These are phyloP conservation scores for Lecanicillium sp. DNA, from an alignment of 2,329 filamentous ascomycete genomes.

Conservation along the genomic window DNA sequence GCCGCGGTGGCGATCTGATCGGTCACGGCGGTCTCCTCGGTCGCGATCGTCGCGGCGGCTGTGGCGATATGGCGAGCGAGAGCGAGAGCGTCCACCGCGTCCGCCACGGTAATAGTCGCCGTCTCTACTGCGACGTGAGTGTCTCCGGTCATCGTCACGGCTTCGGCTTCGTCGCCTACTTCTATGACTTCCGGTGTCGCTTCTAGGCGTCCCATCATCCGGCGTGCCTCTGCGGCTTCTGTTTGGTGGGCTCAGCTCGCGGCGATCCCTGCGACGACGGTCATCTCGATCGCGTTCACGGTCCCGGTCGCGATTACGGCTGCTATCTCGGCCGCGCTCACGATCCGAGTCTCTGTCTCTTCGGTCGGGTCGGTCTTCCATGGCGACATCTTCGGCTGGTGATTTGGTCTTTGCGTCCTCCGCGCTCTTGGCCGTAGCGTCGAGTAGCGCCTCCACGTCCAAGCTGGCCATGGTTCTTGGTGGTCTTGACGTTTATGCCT, in stretches of 20 bases:
- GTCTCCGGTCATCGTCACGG: slow-evolving; percentile 66
- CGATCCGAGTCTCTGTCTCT: slow-evolving; percentile 47
- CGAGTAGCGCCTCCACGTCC: slow-evolving; percentile 85
- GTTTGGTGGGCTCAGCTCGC: slow-evolving; percentile 47
- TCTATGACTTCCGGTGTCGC: slow-evolving; percentile 72
- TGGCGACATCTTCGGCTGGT: slow-evolving; percentile 44
- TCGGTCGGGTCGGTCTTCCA: slow-evolving; percentile 32
- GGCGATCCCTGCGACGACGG: slow-evolving; percentile 37
- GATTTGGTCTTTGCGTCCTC: slow-evolving; percentile 38
- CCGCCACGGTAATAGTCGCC: slow-evolving; percentile 59
- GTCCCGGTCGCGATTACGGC: slow-evolving; percentile 48
- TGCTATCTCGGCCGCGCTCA: slow-evolving; percentile 46
- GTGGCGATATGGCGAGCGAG: slow-evolving; percentile 58
- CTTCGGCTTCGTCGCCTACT: slow-evolving; percentile 75
- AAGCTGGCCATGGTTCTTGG: slow-evolving; percentile 35
- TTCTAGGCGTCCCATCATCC: slow-evolving; percentile 59
- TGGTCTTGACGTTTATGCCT: too few relatives aligned
- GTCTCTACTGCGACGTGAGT: slow-evolving; percentile 64
- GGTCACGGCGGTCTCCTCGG: slow-evolving; percentile 37
- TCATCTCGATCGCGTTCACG: slow-evolving; percentile 40
- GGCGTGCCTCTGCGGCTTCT: slow-evolving; percentile 39
- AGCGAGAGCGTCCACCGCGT: slow-evolving; percentile 47
- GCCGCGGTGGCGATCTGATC: slow-evolving; percentile 39
- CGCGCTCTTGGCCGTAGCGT: slow-evolving; percentile 65
- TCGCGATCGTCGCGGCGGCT: slow-evolving; percentile 48